Conservation (phyloP, 805 yeast species). For the Sungouiozyma ichnusensis region DNA sequence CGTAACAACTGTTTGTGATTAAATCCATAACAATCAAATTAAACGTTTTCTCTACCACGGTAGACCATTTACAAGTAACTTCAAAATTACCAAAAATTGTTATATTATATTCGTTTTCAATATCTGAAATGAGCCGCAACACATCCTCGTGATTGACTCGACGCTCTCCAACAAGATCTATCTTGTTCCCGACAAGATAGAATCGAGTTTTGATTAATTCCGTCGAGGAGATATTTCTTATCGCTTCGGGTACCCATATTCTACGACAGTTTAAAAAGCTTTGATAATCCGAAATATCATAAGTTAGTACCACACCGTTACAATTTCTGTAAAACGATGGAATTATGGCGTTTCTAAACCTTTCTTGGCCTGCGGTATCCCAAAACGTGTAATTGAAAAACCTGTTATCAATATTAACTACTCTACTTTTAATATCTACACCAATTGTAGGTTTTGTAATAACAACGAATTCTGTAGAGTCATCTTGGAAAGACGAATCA, state of each 20-base stretch:
- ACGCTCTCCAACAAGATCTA: slow-evolving; percentile 29
- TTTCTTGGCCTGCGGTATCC: slow-evolving; percentile 45
- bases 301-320: slow-evolving; percentile 35
- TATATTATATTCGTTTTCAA: slow-evolving; percentile 25
- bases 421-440: slow-evolving; percentile 36
- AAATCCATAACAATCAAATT: slow-evolving; percentile 32
- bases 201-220: slow-evolving; percentile 27
- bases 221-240: slow-evolving; percentile 23
- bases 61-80: slow-evolving; percentile 36
- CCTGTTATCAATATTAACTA: slow-evolving; percentile 35
- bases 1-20: slow-evolving; percentile 33
- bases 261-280: slow-evolving; percentile 31
- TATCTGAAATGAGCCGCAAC: slow-evolving; percentile 22
- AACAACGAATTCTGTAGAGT: slow-evolving; percentile 25
- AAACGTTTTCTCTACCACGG: slow-evolving; percentile 31
- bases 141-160: slow-evolving; percentile 33
- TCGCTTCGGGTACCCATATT: slow-evolving; percentile 36
- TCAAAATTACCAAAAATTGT: slow-evolving; percentile 35
- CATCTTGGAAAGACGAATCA: slow-evolving; percentile 3
- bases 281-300: slow-evolving; percentile 33
- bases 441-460: slow-evolving; percentile 36
- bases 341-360: slow-evolving; percentile 36
- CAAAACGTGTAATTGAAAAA: slow-evolving; percentile 36
- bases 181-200: slow-evolving; percentile 39
- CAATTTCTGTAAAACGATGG: slow-evolving; percentile 39